These are phyloP conservation scores for Epichloe festucae DNA, from an alignment of 2,329 filamentous ascomycete species.

Conservation along the genomic window DNA sequence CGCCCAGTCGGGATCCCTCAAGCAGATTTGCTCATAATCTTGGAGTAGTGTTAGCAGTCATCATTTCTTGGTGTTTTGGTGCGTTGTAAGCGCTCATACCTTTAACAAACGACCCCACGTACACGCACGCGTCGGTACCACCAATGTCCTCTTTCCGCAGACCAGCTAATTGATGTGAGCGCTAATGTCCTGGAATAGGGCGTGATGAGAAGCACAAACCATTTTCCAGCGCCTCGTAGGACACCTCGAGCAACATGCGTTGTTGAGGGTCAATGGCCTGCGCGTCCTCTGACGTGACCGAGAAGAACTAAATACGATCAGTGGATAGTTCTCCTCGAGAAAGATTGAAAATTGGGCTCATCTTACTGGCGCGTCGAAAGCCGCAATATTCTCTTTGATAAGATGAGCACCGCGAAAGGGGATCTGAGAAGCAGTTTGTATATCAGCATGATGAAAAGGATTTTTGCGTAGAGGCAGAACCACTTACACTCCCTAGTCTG, in stretches of 20 bases:
- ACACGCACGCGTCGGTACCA: conserved; percentile 33
- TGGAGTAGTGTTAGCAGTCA: not conserved
- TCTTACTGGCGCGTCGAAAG: conserved; percentile 36
- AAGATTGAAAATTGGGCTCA: not conserved
- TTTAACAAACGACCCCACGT: conserved; percentile 38
- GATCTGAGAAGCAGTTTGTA: conserved; percentile 19
- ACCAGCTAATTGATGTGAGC: conserved; percentile 21
- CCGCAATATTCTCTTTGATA: conserved; percentile 30
- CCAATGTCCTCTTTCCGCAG: conserved; percentile 29
- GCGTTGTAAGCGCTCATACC: conserved; percentile 16
- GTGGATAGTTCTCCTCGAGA: not conserved
- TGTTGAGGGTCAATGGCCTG: conserved; percentile 41
- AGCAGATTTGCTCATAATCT: conserved; percentile 39
- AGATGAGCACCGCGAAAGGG: conserved; percentile 38
- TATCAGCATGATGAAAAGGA: conserved; percentile 2
- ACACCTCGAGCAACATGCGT: conserved; percentile 36
- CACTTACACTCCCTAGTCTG: conserved; percentile 33
- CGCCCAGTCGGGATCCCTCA: conserved; percentile 35
- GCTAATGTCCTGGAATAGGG: not conserved
- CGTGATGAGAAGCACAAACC: conserved; percentile 17
- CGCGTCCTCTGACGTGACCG: conserved; percentile 35
- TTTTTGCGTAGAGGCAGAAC: not conserved
- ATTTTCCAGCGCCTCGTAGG: conserved; percentile 38
- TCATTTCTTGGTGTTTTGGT: not conserved
- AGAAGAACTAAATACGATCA: conserved; percentile 31